phyloP scores from a whole-genome alignment of 2,329 filamentous ascomycete genomes.

The Stemphylium lycopersici region DNA sequence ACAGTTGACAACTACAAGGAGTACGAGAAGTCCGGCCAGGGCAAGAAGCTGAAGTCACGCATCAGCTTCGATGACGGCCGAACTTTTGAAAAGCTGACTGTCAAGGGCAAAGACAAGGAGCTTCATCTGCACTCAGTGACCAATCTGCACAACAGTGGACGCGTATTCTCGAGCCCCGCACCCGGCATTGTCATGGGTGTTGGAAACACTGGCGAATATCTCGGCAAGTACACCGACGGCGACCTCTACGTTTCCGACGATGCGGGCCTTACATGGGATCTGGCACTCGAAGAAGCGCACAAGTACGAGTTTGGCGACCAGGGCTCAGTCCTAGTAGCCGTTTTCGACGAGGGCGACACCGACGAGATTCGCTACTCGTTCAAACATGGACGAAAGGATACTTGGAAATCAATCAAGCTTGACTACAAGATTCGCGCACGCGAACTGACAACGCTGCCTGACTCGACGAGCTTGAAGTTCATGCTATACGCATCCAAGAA shows the following conservation, averaged over 20 bases:
- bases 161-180: constrained; percentile 90
- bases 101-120: constrained; percentile 66
- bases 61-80: constrained; percentile 97
- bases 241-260: constrained; percentile 89
- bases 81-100: constrained; percentile 76
- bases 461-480: constrained; percentile 93
- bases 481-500: constrained; percentile 68
- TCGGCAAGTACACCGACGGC: constrained; percentile 74
- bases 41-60: constrained; percentile 75
- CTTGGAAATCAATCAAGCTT: constrained; percentile 76
- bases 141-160: constrained; percentile 78
- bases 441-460: constrained; percentile 83
- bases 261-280: constrained; percentile 83
- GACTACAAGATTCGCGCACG: constrained; percentile 72
- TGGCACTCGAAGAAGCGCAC: constrained; percentile 78
- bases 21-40: constrained; percentile 59
- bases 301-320: constrained; percentile 97
- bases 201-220: constrained; percentile 81
- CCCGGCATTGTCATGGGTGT: constrained; percentile 93
- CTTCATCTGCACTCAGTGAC: constrained; percentile 95
- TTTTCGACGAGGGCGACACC: constrained; percentile 70
- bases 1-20: constrained; percentile 85
- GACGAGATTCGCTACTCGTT: constrained; percentile 77
- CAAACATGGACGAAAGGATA: constrained; percentile 75
- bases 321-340: constrained; percentile 83